Percentiles rank a stretch among this genome's conserved stretches.
Conservation (phyloP, 2,329 filamentous ascomycete genomes). For the Hymenotorrendiella dingleyae region DNA sequence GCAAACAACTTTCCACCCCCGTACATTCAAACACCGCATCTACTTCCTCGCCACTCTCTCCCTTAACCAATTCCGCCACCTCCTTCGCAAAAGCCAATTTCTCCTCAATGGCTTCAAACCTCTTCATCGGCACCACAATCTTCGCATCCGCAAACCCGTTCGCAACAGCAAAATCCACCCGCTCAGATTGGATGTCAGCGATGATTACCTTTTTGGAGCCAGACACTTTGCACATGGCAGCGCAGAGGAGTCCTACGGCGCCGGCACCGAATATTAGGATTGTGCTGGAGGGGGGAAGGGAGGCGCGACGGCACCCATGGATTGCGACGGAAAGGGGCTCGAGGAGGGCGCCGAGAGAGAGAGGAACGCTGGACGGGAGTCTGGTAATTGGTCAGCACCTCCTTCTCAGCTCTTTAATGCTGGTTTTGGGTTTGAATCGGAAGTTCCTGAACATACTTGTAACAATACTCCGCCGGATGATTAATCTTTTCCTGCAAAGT, state of each 20-base stretch:
- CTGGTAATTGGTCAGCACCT: slow-evolving; percentile 19
- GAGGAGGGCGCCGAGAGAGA: slow-evolving; percentile 82
- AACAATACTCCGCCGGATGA: slow-evolving; percentile 92
- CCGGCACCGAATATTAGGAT: slow-evolving; percentile 88
- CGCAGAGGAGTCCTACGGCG: slow-evolving; percentile 68
- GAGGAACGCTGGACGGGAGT: slow-evolving; percentile 65
- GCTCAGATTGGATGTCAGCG: slow-evolving; percentile 85
- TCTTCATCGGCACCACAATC: slow-evolving; percentile 30
- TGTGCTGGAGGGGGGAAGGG: slow-evolving; percentile 72
- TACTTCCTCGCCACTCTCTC: slow-evolving; percentile 49
- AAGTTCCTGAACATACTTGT: slow-evolving; percentile 49
- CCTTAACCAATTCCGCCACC: slow-evolving; percentile 41
- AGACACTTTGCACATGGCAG: slow-evolving; percentile 49
- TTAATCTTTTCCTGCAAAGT: slow-evolving; percentile 51
- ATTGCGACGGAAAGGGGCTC: slow-evolving; percentile 88
- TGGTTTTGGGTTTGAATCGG: not conserved
- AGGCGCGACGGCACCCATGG: slow-evolving; percentile 77
- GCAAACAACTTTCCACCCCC: slow-evolving; percentile 50
- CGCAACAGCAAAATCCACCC: slow-evolving; percentile 67
- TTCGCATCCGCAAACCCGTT: slow-evolving; percentile 29
- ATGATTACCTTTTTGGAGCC: slow-evolving; percentile 87
- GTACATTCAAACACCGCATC: slow-evolving; percentile 63
- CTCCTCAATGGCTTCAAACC: slow-evolving; percentile 25
- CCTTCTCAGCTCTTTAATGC: no score
- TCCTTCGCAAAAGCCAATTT: slow-evolving; percentile 32